These are phyloP conservation scores for Yamadazyma pseudoaaseri DNA, from an alignment of 1,139 yeast species.

Conservation along the genomic window DNA sequence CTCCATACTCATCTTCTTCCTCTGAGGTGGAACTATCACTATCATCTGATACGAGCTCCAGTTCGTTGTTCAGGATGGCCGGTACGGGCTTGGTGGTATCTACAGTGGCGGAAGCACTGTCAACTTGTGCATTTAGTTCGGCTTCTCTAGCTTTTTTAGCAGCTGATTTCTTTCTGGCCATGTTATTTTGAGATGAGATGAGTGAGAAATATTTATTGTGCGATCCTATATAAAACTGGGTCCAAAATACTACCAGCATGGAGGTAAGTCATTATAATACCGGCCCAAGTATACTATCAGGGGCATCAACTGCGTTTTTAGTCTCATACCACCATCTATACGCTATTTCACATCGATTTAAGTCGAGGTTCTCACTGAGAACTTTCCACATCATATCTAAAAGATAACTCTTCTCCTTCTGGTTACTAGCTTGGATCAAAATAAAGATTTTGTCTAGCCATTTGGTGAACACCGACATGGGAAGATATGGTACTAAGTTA, in stretches of 20 bases:
- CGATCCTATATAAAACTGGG: too few species aligned
- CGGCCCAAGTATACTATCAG: too few species aligned
- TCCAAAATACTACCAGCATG: too few species aligned
- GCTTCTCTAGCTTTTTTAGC: slow-evolving; percentile 71
- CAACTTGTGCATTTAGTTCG: slow-evolving; percentile 17
- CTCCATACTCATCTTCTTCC: slow-evolving; percentile 93
- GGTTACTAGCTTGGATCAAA: slow-evolving; percentile 41
- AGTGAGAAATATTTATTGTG: slow-evolving; percentile 6
- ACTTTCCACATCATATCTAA: slow-evolving; percentile 36
- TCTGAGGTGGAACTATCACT: slow-evolving; percentile 48
- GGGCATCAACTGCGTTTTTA: slow-evolving; percentile 2
- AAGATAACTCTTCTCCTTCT: slow-evolving; percentile 29
- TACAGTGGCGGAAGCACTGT: neutral
- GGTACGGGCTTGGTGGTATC: slow-evolving; percentile 1
- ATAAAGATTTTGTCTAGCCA: slow-evolving; percentile 52
- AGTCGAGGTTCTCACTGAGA: slow-evolving; percentile 50
- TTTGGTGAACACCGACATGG: slow-evolving; percentile 34
- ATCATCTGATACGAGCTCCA: slow-evolving; percentile 21
- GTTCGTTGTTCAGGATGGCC: slow-evolving; percentile 17
- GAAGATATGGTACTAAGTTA: slow-evolving; percentile 54
- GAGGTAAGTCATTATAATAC: too few species aligned
- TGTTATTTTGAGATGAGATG: slow-evolving; percentile 25
- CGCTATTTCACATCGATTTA: slow-evolving; percentile 61
- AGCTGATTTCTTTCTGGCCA: slow-evolving; percentile 93
- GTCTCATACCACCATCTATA: slow-evolving; percentile 62